Base-by-base conservation (phyloP, 345 rosid species). In the Durio zibethinus region DNA sequence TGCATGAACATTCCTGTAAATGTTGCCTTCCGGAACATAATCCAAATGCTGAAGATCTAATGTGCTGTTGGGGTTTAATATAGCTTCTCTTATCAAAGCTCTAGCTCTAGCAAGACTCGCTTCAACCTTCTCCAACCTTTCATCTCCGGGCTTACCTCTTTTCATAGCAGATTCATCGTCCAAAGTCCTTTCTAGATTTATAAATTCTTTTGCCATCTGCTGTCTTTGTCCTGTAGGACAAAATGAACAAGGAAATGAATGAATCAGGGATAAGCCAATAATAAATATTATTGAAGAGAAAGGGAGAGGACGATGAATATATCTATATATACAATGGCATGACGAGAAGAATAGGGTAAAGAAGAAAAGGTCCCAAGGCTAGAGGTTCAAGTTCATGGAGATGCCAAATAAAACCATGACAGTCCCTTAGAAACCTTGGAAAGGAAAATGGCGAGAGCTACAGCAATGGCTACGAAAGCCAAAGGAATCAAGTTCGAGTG, bases 1-100 rank as follows among this genome's bases (percentile, higher is more conserved):
- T 7, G 87, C 87, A 40, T 82, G 78, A 72, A 89, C 76, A 74
- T 89, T 89, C 53, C 84, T 68, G 76, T 89, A 91, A 27, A 91
- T 86, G 10, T 74, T 70, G 0, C 90, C 89, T 23, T 70, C 69
- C 14, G 94, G 91, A 48, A 86, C 80, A 59, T 84, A 85, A 65
- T 87, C 90, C 16, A 29, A 21, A 48, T 86, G 86, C 21, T 16
- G 25, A 16, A 52, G 75, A 36, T 72, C 40, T 4, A 52, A 48
- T 18, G 76, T 10, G 47, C 60, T 63, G 47, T 83, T 79, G 16
- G 43, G 48, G 31, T 67, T 73, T 16, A 74, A 2, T 9, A 76
- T 56, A 40, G 89, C 88, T 81, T 85, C 88, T 77, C 57, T 83
- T 52, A 91, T 88, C 72, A 78, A 84, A 15, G 88, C 81, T 72